Percentiles rank a stretch among this genome's conserved stretches.
phyloP scores from a whole-genome alignment of 2,329 filamentous ascomycete genomes.

The Elsinoe arachidis region DNA sequence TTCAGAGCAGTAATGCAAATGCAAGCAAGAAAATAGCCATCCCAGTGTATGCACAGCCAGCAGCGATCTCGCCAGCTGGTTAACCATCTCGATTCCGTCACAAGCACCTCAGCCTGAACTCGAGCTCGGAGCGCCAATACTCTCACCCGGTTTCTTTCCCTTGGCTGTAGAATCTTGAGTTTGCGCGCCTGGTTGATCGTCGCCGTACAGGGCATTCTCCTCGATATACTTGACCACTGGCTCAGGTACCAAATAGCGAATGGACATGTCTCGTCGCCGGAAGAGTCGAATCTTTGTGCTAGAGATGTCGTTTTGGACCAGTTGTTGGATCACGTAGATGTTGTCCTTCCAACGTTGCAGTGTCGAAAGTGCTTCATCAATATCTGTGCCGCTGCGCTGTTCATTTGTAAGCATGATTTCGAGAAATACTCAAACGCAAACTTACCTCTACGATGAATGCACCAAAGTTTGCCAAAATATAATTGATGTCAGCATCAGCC shows the following conservation, averaged over 20 bases:
- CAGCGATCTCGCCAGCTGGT: neutral
- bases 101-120: neutral
- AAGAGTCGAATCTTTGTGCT: constrained; percentile 77
- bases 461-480: constrained; percentile 76
- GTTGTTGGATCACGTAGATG: constrained; percentile 77
- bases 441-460: constrained; percentile 60
- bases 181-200: constrained; percentile 26
- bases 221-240: constrained; percentile 55
- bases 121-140: constrained; percentile 18
- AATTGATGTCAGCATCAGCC: constrained; percentile 74
- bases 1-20: neutral
- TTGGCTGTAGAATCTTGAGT: constrained; percentile 19
- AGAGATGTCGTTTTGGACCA: constrained; percentile 79
- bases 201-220: constrained; percentile 29
- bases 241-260: constrained; percentile 66
- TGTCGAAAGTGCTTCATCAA: constrained; percentile 76
- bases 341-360: constrained; percentile 77
- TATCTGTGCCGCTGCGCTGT: constrained; percentile 78
- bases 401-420: constrained; percentile 63
- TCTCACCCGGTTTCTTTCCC: constrained; percentile 27
- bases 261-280: constrained; percentile 69
- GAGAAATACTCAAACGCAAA: neutral
- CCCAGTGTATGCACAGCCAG: neutral
- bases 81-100: neutral
- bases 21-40: neutral